Evolutionary conservation across 345 rosid genomes (phyloP).

Genomic region (Luvunga scandens): DNA sequence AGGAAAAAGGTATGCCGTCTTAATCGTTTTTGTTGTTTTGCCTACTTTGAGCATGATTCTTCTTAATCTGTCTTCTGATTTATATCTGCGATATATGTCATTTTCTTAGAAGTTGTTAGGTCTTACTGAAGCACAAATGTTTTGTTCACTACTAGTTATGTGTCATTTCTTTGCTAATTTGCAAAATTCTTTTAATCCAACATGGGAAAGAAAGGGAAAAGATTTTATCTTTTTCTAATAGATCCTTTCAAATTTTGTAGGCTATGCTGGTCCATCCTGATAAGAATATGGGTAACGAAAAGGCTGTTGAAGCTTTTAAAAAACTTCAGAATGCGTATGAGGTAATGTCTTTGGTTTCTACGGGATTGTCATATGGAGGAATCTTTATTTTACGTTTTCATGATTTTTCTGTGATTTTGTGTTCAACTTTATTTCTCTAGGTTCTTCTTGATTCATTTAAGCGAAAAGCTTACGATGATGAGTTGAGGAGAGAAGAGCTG

Average conservation of each 20-base stretch:
- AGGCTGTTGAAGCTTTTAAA: constrained; percentile 98
- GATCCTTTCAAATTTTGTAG: constrained; percentile 38
- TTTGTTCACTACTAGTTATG: background rate
- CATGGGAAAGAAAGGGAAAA: background rate
- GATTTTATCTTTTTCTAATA: constrained; percentile 9
- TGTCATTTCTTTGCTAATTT: background rate
- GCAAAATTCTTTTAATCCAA: background rate
- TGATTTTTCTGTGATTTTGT: constrained; percentile 5
- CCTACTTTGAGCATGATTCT: background rate
- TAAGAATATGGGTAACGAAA: constrained; percentile 97
- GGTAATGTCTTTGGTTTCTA: constrained; percentile 39
- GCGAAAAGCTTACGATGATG: constrained; percentile 88
- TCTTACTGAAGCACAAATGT: background rate
- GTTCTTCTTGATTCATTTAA: constrained; percentile 81
- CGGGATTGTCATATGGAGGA: constrained; percentile 6
- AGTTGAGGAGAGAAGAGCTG: constrained; percentile 85
- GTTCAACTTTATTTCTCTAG: constrained; percentile 29
- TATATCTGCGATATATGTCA: background rate
- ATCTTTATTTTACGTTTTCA: constrained; percentile 5
- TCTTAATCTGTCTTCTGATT: background rate
- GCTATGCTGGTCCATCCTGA: constrained; percentile 99
- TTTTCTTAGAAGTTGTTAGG: constrained; percentile 1
- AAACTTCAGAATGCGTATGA: constrained; percentile 98
- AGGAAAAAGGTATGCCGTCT: constrained; percentile 69
- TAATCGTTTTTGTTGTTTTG: background rate